These are phyloP conservation scores for Wickerhamiella brachini DNA, from an alignment of 805 yeast genomes.

Conservation along the genomic window DNA sequence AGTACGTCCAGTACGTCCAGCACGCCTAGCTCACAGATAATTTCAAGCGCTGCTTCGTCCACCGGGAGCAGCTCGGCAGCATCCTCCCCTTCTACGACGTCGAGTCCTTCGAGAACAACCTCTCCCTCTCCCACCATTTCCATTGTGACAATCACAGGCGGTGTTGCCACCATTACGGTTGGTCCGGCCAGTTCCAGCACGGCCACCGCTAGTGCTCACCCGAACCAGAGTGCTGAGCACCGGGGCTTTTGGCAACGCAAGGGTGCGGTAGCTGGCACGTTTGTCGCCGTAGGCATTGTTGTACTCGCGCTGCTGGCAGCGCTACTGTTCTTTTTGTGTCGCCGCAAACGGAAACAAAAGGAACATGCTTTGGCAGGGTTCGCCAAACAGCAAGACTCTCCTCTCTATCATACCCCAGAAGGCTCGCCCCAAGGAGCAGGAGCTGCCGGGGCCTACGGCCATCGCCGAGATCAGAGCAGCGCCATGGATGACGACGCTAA, in stretches of 20 bases:
- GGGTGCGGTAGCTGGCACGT: conserved; percentile 78
- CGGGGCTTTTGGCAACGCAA: conserved; percentile 43
- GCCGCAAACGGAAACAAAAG: conserved; percentile 19
- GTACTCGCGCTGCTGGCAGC: conserved; percentile 32
- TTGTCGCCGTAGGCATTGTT: conserved; percentile 64
- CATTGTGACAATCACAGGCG: conserved; percentile 18
- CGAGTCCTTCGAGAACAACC: not conserved
- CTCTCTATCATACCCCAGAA: not conserved
- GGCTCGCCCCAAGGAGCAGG: not conserved
- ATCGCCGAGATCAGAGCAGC: conserved; percentile 6
- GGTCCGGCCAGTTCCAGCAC: not conserved
- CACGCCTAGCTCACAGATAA: no score
- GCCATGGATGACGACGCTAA: conserved; percentile 19
- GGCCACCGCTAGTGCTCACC: not conserved
- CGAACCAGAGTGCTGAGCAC: conserved; percentile 1
- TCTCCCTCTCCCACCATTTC: conserved; percentile 12
- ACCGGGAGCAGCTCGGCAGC: conserved; percentile 1
- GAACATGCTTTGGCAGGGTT: conserved; percentile 12
- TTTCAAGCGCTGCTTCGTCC: no score
- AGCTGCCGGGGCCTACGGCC: not conserved
- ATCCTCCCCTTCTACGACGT: conserved; percentile 1
- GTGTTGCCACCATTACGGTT: not conserved
- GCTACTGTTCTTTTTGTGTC: conserved; percentile 32
- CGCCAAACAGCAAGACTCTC: conserved; percentile 3
- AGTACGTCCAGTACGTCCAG: no score